A percentile compares a stretch with the other conserved stretches of the same genome.
Conservation (phyloP, 345 rosid genomes). For the Lumnitzera littorea region DNA sequence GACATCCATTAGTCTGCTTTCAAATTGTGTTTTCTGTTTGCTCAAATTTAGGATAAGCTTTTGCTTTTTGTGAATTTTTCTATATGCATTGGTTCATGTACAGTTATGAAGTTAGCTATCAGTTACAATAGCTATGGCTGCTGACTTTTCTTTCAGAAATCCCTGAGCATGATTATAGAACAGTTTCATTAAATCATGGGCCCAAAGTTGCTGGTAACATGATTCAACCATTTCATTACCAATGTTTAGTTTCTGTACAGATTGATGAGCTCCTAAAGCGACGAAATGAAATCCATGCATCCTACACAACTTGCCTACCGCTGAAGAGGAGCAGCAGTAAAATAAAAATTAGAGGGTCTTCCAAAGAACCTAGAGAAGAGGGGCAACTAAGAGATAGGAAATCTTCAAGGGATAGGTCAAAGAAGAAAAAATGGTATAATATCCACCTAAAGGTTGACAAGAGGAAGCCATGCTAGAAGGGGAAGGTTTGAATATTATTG, state of each 20-base stretch:
- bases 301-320: constrained; percentile 53
- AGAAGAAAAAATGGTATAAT: constrained; percentile 90
- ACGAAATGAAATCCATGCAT: constrained; percentile 75
- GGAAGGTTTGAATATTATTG: constrained; percentile 1
- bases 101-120: too few relatives aligned
- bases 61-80: too few relatives aligned
- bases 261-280: constrained; percentile 83
- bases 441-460: constrained; percentile 76
- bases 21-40: constrained; percentile 3
- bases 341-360: constrained; percentile 46
- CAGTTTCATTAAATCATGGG: too few relatives aligned
- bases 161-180: too few relatives aligned
- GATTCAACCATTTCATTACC: background rate
- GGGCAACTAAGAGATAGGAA: constrained; percentile 53
- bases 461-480: constrained; percentile 79
- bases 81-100: too few relatives aligned
- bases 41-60: too few relatives aligned
- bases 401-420: constrained; percentile 45
- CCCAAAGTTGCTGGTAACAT: background rate
- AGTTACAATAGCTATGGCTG: too few relatives aligned
- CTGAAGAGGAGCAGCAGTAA: constrained; percentile 61
- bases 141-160: too few relatives aligned
- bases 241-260: constrained; percentile 29
- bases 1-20: background rate
- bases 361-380: constrained; percentile 59